Percentiles rank a stretch among this genome's conserved stretches.
Evolutionary conservation across 2,329 filamentous ascomycete genomes (phyloP).

Genomic region (Trichoderma koningiopsis): DNA sequence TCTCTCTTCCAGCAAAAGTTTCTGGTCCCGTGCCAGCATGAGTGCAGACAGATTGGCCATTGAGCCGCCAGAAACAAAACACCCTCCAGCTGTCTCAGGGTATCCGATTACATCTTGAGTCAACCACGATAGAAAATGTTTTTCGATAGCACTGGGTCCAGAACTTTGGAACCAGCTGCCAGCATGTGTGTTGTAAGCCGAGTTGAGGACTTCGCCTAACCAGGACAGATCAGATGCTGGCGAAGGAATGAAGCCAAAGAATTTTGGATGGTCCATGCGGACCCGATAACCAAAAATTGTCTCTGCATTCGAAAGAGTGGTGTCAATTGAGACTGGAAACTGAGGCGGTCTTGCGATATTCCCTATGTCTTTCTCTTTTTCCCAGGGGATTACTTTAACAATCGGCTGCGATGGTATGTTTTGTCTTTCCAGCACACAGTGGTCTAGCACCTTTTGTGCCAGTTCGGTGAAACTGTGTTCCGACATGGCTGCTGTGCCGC

Average conservation of each 20-base stretch:
- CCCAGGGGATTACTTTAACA: not conserved
- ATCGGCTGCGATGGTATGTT: not conserved
- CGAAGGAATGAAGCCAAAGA: constrained; percentile 33
- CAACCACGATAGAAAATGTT: constrained; percentile 32
- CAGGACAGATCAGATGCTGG: constrained; percentile 32
- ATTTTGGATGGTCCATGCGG: constrained; percentile 27
- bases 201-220: constrained; percentile 31
- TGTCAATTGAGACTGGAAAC: not conserved
- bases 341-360: not conserved
- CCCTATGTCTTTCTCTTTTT: not conserved
- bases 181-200: constrained; percentile 31
- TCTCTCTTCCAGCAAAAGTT: constrained; percentile 22
- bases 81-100: constrained; percentile 27
- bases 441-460: not conserved
- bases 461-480: not conserved
- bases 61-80: constrained; percentile 33
- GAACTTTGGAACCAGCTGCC: constrained; percentile 32
- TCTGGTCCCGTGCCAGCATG: constrained; percentile 29
- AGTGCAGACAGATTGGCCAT: constrained; percentile 35
- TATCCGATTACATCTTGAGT: constrained; percentile 26
- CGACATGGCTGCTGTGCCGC: not conserved
- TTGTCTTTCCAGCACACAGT: not conserved
- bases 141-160: constrained; percentile 31
- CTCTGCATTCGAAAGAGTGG: not conserved
- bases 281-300: constrained; percentile 23